Conservation (phyloP, 1,284 basidiomycete species). For the Lentinus polychrous region DNA sequence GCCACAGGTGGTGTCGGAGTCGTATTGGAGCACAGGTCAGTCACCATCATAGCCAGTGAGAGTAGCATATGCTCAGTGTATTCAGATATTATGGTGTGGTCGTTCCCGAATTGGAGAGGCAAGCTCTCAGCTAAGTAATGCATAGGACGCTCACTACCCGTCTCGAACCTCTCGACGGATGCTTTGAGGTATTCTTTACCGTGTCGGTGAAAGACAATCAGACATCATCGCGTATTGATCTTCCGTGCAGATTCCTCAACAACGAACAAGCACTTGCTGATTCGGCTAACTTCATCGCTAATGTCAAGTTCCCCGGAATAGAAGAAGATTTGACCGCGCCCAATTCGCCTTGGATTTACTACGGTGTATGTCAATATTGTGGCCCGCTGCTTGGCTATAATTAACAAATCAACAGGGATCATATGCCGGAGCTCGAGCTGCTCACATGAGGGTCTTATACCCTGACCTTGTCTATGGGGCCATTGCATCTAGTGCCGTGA, state of each 20-base stretch:
- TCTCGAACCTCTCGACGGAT: conserved; percentile 74
- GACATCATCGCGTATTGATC: conserved; percentile 6
- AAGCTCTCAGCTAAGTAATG: neutral
- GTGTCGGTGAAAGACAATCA: conserved; percentile 1
- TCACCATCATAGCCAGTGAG: neutral
- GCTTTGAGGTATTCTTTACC: conserved; percentile 26
- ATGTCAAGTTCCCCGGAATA: conserved; percentile 72
- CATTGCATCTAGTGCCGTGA: conserved; percentile 83
- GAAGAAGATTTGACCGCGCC: conserved; percentile 63
- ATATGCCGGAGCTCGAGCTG: conserved; percentile 91
- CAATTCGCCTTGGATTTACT: conserved; percentile 87
- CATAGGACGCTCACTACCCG: conserved; percentile 76
- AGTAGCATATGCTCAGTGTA: neutral
- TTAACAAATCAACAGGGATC: conserved; percentile 48
- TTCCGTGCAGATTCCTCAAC: conserved; percentile 62
- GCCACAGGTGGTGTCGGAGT: conserved; percentile 84
- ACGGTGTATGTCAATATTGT: conserved; percentile 55
- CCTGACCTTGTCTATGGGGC: conserved; percentile 88
- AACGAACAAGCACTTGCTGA: conserved; percentile 91
- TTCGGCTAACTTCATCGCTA: conserved; percentile 84
- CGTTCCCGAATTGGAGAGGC: neutral
- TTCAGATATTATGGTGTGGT: conserved; percentile 56
- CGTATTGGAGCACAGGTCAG: conserved; percentile 77
- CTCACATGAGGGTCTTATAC: conserved; percentile 86
- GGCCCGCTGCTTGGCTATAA: neutral